Conservation (phyloP, 2,329 filamentous ascomycete genomes). For the Myriosclerotinia curreyana region DNA sequence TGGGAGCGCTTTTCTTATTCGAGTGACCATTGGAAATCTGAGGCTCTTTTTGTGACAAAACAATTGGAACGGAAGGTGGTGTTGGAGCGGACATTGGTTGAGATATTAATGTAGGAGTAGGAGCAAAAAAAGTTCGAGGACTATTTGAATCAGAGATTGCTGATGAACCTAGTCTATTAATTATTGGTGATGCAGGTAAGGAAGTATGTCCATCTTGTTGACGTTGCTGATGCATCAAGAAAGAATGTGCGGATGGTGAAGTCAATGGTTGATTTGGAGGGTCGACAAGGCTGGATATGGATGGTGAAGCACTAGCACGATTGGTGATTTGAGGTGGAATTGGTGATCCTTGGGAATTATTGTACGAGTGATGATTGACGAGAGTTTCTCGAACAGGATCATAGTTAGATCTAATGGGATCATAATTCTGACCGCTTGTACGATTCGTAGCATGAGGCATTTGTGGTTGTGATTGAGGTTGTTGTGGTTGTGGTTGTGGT, state of each 20-base stretch:
- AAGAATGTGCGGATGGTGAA: constrained; percentile 38
- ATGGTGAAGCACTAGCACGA: constrained; percentile 83
- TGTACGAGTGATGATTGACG: constrained; percentile 43
- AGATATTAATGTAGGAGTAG: constrained; percentile 15
- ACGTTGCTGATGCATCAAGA: constrained; percentile 38
- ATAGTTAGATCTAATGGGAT: constrained; percentile 78
- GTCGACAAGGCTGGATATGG: constrained; percentile 87
- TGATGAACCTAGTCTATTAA: constrained; percentile 33
- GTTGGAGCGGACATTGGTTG: constrained; percentile 12
- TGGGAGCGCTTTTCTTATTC: constrained; percentile 43
- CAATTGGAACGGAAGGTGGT: constrained; percentile 17
- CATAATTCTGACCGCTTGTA: constrained; percentile 79
- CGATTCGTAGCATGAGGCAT: constrained; percentile 47
- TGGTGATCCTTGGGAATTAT: constrained; percentile 47
- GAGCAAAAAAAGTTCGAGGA: constrained; percentile 6
- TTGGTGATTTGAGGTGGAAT: constrained; percentile 50
- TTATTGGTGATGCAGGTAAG: constrained; percentile 37
- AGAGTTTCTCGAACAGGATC: constrained; percentile 63
- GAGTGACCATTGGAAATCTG: constrained; percentile 18
- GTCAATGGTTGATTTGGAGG: constrained; percentile 47
- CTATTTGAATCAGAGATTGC: constrained; percentile 15
- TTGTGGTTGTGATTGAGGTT: neutral
- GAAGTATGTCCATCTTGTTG: constrained; percentile 32
- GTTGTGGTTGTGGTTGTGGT: constrained; percentile 21
- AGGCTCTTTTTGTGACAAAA: constrained; percentile 6